A percentile compares a stretch with the other conserved stretches of the same genome.
Conservation (phyloP, 371 early-diverging fungal genomes). For the Mucor lusitanicus region DNA sequence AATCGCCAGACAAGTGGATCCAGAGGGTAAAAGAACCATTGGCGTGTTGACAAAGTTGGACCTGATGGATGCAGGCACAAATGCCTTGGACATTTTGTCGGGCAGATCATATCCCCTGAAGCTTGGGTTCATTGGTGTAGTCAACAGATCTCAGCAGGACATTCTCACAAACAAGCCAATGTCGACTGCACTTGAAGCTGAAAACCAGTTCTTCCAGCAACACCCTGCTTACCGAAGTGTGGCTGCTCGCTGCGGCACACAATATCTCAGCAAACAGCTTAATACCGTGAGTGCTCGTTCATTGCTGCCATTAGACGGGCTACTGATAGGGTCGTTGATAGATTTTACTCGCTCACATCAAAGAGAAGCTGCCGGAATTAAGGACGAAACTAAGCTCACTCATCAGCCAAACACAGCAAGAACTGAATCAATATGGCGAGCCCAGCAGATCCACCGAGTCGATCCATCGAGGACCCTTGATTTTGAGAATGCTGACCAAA, state of each 20-base stretch:
- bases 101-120: conserved; percentile 83
- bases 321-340: conserved; percentile 12
- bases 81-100: conserved; percentile 85
- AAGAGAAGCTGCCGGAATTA: conserved; percentile 81
- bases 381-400: conserved; percentile 79
- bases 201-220: conserved; percentile 76
- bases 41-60: conserved; percentile 96
- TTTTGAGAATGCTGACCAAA: conserved; percentile 80
- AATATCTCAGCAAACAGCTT: conserved; percentile 75
- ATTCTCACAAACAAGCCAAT: conserved; percentile 83
- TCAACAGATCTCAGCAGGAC: conserved; percentile 91
- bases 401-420: conserved; percentile 82
- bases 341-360: conserved; percentile 82
- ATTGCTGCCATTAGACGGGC: background rate
- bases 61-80: conserved; percentile 94
- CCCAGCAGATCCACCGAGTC: conserved; percentile 52
- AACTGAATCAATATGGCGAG: conserved; percentile 77
- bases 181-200: conserved; percentile 71
- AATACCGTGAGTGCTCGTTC: conserved; percentile 59
- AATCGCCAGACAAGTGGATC: conserved; percentile 91
- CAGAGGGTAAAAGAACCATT: conserved; percentile 84
- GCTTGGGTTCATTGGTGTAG: conserved; percentile 90
- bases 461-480: conserved; percentile 61
- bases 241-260: conserved; percentile 83
- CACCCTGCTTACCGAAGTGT: conserved; percentile 86